Evolutionary conservation across 139 green algal genomes (phyloP), one percentile per base, ranked within the genome.

Genomic region (Chlamydomonas urium): DNA sequence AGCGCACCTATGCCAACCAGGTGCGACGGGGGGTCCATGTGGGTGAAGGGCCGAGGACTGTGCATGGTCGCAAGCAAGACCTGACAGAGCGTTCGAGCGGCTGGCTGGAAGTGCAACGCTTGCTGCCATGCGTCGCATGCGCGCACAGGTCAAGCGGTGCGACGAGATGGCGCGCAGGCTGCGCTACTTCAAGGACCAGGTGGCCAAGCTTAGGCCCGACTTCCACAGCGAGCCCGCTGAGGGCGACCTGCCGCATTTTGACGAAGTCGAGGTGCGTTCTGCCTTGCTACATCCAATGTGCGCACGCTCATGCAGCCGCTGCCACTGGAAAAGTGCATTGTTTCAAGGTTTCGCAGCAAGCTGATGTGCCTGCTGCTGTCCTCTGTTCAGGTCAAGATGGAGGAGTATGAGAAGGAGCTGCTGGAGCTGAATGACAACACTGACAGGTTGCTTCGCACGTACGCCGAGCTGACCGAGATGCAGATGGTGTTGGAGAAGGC

Each of bases 141-240:
- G n/a, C n/a, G n/a, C n/a, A n/a, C 83, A 97, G 90, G 95, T 99
- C 59, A 97, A 97, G 75, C 87, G 95, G 2, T 97, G 91, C 61
- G 95, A 97, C 47, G 95, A 99, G 77, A 94, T 99, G 92, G 84
- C 92, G 0, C 77, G 95, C 5, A 94, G 93, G 87, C 73, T 99
- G 60, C 86, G 95, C 8, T 99, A 24, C 74, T 94, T 99, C 72
- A 78, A 83, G 26, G 91, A 96, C 23, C 86, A 98, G 87, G 45
- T 73, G 45, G 66, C 10, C 42, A 73, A 73, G 47, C 38, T 42
- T 62, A 42, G 47, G 28, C 24, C 5, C 26, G 21, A 38, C 17
- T 19, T 24, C 66, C 38, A 6, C 45, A 14, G 10, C 29, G 5
- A 14, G 19, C 1, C 31, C 31, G 60, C 31, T 68, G 4, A 53